A percentile compares a stretch with the other conserved stretches of the same genome.
These are phyloP conservation scores for Eucalyptus sideroxylon DNA, from an alignment of 345 rosid species.

Conservation along the genomic window DNA sequence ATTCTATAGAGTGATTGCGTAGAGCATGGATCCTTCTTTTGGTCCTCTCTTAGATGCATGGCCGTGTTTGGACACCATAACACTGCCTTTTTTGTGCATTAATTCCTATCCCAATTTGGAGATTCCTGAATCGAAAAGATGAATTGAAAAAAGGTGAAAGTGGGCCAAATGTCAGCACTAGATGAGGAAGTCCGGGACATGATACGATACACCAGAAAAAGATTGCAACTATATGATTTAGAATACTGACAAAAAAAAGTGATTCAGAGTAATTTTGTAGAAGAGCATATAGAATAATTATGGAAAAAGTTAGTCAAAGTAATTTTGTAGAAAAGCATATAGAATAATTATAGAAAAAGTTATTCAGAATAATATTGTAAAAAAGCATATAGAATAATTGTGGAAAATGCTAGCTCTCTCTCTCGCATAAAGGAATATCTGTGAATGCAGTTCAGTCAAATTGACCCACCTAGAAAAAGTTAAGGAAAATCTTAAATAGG, in stretches of 20 bases:
- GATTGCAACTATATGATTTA: not conserved
- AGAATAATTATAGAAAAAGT: not conserved
- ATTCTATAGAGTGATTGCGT: not conserved
- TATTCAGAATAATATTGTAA: not conserved
- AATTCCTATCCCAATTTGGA: not conserved
- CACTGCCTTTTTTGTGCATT: not conserved
- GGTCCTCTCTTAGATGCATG: not conserved
- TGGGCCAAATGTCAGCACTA: not conserved
- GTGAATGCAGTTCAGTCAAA: constrained; percentile 12
- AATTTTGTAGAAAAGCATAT: not conserved
- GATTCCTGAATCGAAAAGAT: not conserved
- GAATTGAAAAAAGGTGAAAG: not conserved
- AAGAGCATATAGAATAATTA: not conserved
- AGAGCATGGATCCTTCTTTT: not conserved
- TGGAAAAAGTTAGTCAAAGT: not conserved
- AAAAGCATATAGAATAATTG: not conserved
- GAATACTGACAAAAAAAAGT: not conserved
- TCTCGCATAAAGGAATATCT: not conserved
- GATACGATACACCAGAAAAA: not conserved
- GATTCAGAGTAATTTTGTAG: not conserved
- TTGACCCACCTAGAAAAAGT: constrained; percentile 4
- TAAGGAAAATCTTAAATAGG: too few species aligned
- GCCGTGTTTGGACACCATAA: not conserved
- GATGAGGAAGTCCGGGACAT: not conserved
- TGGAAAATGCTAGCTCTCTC: not conserved